Evolutionary conservation across 2,329 filamentous ascomycete species (phyloP), one percentile per base, ranked within the genome.

Genomic region (Fusarium sp.): DNA sequence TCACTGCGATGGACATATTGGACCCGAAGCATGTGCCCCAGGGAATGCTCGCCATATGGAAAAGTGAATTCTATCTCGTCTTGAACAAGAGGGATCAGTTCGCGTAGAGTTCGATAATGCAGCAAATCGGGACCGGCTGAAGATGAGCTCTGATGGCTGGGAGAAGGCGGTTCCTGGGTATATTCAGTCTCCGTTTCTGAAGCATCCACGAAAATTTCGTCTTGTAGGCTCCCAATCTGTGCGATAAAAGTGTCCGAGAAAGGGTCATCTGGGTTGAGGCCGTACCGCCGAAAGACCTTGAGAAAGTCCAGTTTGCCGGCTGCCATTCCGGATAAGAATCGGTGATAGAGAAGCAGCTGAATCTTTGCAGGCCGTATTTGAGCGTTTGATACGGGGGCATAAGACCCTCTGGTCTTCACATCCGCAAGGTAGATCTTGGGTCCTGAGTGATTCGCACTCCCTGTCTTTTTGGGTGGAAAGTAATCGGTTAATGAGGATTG

Each of bases 291-390:
- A 54, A 94, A 87, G 1, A 98, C 80, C 1, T 80, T 77, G 17
- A 85, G 75, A 32, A 92, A 91, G 53, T 92, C 85, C 1, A 97
- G 81, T 8, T 83, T 82, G 45, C 88, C 88, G 1, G 85, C 82
- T 1, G 89, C 91, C 68, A 98, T 86, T 3, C 88, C 83, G 9
- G 88, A 86, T n/a, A 99, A 80, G 49, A 98, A 87, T 23, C 88
- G 88, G 65, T 94, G 93, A 72, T 98, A 99, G 0, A 98, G 79
- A 75, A 96, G 93, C 1, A 98, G 80, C 72, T 99, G 95, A 57
- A 97, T 88, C 67, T 89, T 86, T 1, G 93, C 91, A 0, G 92
- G 91, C 10, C 90, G 85, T 27, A 94, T 84, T 39, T 92, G 81
- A 1, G 88, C 84, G 1, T 85, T 79, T 19, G 86, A 85, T 1